Evolutionary conservation across 192 early-diverging fungal species (phyloP).

Genomic region (Backusella circina): DNA sequence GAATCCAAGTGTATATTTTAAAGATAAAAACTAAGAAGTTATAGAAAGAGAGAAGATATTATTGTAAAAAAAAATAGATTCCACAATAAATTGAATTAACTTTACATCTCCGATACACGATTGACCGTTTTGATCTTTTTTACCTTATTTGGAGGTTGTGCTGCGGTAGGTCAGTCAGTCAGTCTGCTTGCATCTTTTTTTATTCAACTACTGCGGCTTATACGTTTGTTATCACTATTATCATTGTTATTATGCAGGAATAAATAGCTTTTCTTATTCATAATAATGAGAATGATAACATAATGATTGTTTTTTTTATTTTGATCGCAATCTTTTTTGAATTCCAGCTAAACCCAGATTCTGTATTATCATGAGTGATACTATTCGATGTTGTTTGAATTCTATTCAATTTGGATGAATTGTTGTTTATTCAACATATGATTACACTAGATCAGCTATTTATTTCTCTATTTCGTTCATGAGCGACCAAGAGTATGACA

Average conservation of each 20-base stretch:
- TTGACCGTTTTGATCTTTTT: constrained; percentile 1
- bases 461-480: neutral
- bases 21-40: neutral
- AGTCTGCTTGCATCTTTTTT: neutral
- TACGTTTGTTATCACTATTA: neutral
- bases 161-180: neutral
- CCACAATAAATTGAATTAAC: neutral
- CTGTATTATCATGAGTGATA: neutral
- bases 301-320: neutral
- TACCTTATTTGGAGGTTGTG: neutral
- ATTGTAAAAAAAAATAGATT: neutral
- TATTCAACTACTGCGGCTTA: neutral
- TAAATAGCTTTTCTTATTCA: neutral
- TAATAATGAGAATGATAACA: no score
- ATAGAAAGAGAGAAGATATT: neutral
- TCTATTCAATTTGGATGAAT: neutral
- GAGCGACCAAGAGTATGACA: neutral
- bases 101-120: neutral
- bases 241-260: no score
- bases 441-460: neutral
- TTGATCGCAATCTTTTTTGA: neutral
- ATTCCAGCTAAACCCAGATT: neutral
- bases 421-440: neutral
- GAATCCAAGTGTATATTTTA: neutral
- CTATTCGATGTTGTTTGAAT: neutral